Evolutionary conservation across 2,329 filamentous ascomycete genomes (phyloP).

Genomic region (Aspergillus sp.): DNA sequence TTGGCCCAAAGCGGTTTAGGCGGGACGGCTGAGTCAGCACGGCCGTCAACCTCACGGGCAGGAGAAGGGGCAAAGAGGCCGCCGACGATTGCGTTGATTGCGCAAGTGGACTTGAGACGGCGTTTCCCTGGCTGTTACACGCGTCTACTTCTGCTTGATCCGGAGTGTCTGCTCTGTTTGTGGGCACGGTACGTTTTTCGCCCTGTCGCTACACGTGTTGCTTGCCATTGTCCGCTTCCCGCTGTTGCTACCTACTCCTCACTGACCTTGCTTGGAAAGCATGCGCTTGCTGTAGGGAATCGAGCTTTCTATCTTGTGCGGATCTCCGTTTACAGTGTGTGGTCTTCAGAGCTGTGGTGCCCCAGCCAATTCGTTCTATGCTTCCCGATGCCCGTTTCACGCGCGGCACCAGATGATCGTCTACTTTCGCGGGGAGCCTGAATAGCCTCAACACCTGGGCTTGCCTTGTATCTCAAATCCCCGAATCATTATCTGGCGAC

Average conservation of each 20-base stretch:
- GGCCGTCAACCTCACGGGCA: conserved; percentile 38
- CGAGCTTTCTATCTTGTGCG: not conserved
- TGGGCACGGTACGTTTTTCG: conserved; percentile 17
- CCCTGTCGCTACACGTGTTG: conserved; percentile 29
- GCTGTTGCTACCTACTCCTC: conserved; percentile 23
- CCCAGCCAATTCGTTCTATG: conserved; percentile 17
- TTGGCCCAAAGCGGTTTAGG: conserved; percentile 35
- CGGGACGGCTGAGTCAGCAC: conserved; percentile 36
- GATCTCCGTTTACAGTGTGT: not conserved
- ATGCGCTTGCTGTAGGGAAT: conserved; percentile 13
- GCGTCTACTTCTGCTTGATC: conserved; percentile 23
- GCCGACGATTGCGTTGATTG: conserved; percentile 34
- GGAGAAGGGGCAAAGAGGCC: conserved; percentile 35
- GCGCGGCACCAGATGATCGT: conserved; percentile 31
- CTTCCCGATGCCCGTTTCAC: conserved; percentile 29
- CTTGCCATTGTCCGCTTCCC: conserved; percentile 21
- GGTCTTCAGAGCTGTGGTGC: conserved; percentile 13
- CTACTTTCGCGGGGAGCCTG: conserved; percentile 27
- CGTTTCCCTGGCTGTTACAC: conserved; percentile 27
- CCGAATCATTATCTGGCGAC: conserved; percentile 9
- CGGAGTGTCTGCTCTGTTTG: conserved; percentile 10
- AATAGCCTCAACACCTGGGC: conserved; percentile 31
- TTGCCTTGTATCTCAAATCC: conserved; percentile 17
- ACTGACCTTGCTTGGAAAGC: conserved; percentile 13
- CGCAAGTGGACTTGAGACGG: conserved; percentile 25